Percentiles rank a stretch among this genome's conserved stretches.
phyloP scores from a whole-genome alignment of 2,329 filamentous ascomycete species.

The Ustilaginoidea virens region DNA sequence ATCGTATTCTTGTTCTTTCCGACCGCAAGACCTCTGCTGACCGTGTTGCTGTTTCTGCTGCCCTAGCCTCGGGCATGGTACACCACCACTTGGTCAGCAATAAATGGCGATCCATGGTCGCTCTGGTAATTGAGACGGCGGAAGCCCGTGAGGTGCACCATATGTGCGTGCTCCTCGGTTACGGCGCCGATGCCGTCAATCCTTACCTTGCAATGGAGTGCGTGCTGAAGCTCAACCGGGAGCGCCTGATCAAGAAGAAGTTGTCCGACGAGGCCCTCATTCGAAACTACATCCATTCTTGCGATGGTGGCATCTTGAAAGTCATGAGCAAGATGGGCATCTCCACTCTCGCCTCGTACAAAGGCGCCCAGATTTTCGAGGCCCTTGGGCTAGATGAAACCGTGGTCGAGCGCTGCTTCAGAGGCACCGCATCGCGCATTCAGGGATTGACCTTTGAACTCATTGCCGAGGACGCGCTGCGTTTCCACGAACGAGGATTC shows the following conservation, averaged over 20 bases:
- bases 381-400: constrained; percentile 83
- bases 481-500: constrained; percentile 88
- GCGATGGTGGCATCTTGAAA: constrained; percentile 90
- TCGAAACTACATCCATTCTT: constrained; percentile 92
- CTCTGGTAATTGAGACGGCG: constrained; percentile 78
- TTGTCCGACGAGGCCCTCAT: constrained; percentile 69
- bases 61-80: constrained; percentile 81
- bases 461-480: constrained; percentile 87
- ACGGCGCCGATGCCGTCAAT: constrained; percentile 87
- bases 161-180: constrained; percentile 95
- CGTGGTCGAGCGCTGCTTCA: constrained; percentile 89
- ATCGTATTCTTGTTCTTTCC: constrained; percentile 78
- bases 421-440: constrained; percentile 85
- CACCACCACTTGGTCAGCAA: constrained; percentile 92
- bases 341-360: constrained; percentile 89
- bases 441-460: constrained; percentile 86
- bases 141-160: constrained; percentile 96
- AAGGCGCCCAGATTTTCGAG: constrained; percentile 96
- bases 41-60: constrained; percentile 70
- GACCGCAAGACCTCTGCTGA: constrained; percentile 74
- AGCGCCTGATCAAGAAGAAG: constrained; percentile 85
- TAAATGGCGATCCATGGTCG: constrained; percentile 84
- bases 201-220: constrained; percentile 94
- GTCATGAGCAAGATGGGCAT: constrained; percentile 99
- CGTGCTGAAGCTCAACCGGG: constrained; percentile 89